These are phyloP conservation scores for Graphium sp. DNA, from an alignment of 2,329 filamentous ascomycete genomes.

Conservation along the genomic window DNA sequence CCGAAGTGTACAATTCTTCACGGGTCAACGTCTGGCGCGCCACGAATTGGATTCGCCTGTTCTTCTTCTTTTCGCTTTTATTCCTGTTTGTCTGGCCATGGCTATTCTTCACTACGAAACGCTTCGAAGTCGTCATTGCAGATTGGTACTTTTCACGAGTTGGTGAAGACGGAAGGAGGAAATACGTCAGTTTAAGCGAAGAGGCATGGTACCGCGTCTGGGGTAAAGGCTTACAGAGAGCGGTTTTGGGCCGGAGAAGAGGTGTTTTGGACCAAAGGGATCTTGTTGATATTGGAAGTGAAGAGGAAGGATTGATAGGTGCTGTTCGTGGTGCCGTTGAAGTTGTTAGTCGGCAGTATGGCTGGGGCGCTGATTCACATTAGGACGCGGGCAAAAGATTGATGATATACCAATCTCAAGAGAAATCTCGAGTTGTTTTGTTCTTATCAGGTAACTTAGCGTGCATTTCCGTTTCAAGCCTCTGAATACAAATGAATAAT, in stretches of 20 bases:
- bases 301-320: conserved; percentile 25
- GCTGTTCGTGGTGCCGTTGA: conserved; percentile 33
- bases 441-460: too few species aligned
- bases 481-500: too few species aligned
- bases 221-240: conserved; percentile 39
- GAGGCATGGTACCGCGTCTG: conserved; percentile 47
- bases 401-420: too few species aligned
- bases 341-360: conserved; percentile 32
- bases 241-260: conserved; percentile 40
- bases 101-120: conserved; percentile 48
- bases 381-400: too few species aligned
- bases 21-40: conserved; percentile 48
- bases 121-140: conserved; percentile 45
- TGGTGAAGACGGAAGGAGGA: conserved; percentile 16
- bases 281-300: conserved; percentile 16
- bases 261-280: conserved; percentile 36
- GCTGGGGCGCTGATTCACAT: conserved; percentile 30
- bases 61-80: conserved; percentile 50
- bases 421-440: too few species aligned
- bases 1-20: conserved; percentile 48
- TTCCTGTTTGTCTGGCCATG: conserved; percentile 58
- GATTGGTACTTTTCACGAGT: conserved; percentile 39
- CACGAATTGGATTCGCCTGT: conserved; percentile 42
- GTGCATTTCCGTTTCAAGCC: too few species aligned
- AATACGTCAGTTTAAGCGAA: conserved; percentile 37